Conservation (phyloP, 768 basidiomycete genomes). For the Astraeus odoratus region DNA sequence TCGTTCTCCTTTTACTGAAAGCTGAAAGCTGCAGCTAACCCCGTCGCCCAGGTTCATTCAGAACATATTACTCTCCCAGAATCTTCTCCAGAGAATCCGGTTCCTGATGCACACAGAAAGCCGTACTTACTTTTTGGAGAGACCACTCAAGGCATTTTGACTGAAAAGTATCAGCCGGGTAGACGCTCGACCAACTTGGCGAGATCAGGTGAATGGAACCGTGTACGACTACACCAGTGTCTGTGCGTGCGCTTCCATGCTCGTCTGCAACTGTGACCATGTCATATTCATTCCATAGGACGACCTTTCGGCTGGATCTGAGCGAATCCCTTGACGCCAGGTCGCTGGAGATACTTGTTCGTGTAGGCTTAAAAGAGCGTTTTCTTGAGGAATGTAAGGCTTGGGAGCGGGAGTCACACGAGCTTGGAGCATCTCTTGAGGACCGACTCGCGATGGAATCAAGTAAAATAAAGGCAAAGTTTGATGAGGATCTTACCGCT, state of each 20-base stretch:
- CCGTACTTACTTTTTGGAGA: slow-evolving; percentile 35
- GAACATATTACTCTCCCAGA: too few species aligned
- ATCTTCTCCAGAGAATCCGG: slow-evolving; percentile 4
- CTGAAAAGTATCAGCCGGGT: slow-evolving; percentile 18
- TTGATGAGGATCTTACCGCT: slow-evolving; percentile 1
- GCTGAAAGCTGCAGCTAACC: too few species aligned
- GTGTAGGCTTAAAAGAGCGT: slow-evolving; percentile 22
- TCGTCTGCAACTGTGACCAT: not conserved
- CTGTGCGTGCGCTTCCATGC: slow-evolving; percentile 15
- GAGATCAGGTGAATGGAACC: too few species aligned
- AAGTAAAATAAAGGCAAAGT: not conserved
- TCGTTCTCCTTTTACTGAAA: too few species aligned
- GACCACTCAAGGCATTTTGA: slow-evolving; percentile 35
- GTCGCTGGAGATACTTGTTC: slow-evolving; percentile 21
- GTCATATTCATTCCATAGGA: slow-evolving; percentile 8
- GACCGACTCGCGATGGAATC: not conserved
- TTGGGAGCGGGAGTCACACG: slow-evolving; percentile 14
- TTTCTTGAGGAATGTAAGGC: slow-evolving; percentile 15
- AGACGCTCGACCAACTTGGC: slow-evolving; percentile 1
- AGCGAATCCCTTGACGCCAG: slow-evolving; percentile 18
- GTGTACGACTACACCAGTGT: not conserved
- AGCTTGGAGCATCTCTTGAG: not conserved
- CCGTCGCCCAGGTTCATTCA: too few species aligned
- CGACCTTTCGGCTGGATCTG: slow-evolving; percentile 17
- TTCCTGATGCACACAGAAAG: slow-evolving; percentile 3